Evolutionary conservation across 345 rosid species (phyloP).

Genomic region (Eucalyptus marginata): DNA sequence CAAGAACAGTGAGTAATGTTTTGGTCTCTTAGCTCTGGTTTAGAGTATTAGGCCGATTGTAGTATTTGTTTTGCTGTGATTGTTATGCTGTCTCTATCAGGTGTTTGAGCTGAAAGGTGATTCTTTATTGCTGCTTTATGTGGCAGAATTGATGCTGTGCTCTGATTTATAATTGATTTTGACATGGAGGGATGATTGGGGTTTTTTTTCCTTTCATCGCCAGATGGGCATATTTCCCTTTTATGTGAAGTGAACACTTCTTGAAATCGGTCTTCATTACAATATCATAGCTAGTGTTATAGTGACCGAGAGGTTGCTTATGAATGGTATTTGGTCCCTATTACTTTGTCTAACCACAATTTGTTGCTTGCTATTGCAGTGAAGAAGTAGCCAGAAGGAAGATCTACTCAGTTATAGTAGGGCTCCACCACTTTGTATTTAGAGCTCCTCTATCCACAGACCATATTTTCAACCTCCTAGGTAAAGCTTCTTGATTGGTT

Average conservation of each 20-base stretch:
- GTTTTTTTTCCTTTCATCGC: too few relatives aligned
- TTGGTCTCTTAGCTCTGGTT: neutral
- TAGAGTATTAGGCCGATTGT: too few relatives aligned
- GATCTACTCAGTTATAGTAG: conserved; percentile 74
- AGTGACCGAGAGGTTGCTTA: neutral
- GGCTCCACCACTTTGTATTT: neutral
- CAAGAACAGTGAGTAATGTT: neutral
- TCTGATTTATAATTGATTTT: neutral
- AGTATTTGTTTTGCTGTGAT: neutral
- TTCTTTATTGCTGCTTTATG: neutral
- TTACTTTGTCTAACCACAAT: neutral
- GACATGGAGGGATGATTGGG: neutral
- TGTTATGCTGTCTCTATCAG: neutral
- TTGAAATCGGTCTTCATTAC: neutral
- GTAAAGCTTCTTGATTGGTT: too few relatives aligned
- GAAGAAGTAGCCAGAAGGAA: conserved; percentile 91
- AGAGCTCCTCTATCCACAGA: too few relatives aligned
- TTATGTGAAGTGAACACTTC: neutral
- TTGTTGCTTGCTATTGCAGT: conserved; percentile 6
- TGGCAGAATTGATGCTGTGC: neutral
- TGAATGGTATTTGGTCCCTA: neutral
- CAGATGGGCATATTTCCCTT: neutral
- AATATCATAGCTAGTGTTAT: neutral
- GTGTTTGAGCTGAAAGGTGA: neutral
- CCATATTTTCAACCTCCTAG: too few relatives aligned